Conservation (phyloP, 1,284 basidiomycete species). For the Meripilus lineatus region DNA sequence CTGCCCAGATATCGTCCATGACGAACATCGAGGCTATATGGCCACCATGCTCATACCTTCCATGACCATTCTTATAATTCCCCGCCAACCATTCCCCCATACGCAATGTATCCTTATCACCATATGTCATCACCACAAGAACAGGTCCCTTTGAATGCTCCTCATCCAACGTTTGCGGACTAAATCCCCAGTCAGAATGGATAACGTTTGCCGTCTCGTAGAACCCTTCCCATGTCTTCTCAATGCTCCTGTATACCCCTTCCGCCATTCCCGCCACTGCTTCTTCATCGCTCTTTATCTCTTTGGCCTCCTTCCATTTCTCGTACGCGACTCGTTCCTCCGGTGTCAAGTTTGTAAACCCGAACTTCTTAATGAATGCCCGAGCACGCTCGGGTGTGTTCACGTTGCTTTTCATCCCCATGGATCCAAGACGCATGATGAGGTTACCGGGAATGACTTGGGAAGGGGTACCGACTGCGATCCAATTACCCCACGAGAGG, state of each 20-base stretch:
- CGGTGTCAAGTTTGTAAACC: conserved; percentile 39
- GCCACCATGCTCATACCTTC: conserved; percentile 39
- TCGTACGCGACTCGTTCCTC: conserved; percentile 36
- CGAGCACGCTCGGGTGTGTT: conserved; percentile 37
- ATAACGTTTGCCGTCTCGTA: conserved; percentile 37
- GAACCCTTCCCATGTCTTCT: conserved; percentile 49
- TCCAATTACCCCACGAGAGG: conserved; percentile 4
- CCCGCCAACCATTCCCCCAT: conserved; percentile 44
- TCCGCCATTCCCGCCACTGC: conserved; percentile 36
- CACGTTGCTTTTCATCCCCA: conserved; percentile 32
- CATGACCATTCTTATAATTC: conserved; percentile 35
- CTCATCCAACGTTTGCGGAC: conserved; percentile 37
- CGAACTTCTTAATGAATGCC: conserved; percentile 29
- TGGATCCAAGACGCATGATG: conserved; percentile 27
- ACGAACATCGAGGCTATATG: conserved; percentile 40
- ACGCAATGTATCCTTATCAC: conserved; percentile 34
- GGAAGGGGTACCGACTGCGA: conserved; percentile 41
- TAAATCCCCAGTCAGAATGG: conserved; percentile 50
- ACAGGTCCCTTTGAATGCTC: conserved; percentile 40
- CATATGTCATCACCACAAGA: conserved; percentile 36
- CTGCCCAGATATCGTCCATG: conserved; percentile 40
- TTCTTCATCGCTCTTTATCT: conserved; percentile 38
- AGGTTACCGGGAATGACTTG: conserved; percentile 37
- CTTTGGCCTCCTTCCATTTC: conserved; percentile 35
- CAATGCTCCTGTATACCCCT: conserved; percentile 42